These are phyloP conservation scores for Macrophomina phaseolina DNA, from an alignment of 2,329 filamentous ascomycete genomes.

Conservation along the genomic window DNA sequence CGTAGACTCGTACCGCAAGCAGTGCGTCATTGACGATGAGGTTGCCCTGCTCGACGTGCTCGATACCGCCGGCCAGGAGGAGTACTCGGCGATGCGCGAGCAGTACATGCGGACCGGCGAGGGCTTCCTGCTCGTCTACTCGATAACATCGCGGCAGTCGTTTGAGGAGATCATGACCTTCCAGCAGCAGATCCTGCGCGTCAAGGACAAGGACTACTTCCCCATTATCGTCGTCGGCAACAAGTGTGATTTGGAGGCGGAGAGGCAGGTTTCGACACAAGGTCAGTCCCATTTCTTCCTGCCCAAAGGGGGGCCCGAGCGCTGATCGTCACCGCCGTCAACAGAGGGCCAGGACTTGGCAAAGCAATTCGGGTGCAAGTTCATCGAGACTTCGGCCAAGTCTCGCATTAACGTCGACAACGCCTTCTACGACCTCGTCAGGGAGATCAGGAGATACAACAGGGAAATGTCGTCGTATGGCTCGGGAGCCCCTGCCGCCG, in stretches of 20 bases:
- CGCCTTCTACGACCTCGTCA: constrained; percentile 97
- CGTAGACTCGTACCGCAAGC: constrained; percentile 98
- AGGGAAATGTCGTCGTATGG: constrained; percentile 94
- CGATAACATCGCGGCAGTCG: constrained; percentile 94
- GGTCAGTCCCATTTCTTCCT: constrained; percentile 63
- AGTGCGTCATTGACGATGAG: constrained; percentile 98
- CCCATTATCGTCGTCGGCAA: constrained; percentile 99
- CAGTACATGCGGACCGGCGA: constrained; percentile 99
- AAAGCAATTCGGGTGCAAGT: constrained; percentile 90
- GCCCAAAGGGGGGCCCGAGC: constrained; percentile 26
- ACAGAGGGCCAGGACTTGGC: constrained; percentile 90
- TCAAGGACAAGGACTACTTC: constrained; percentile 99
- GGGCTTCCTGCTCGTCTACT: constrained; percentile 97
- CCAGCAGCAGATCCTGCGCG: constrained; percentile 96
- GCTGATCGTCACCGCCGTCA: constrained; percentile 22
- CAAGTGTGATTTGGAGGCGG: constrained; percentile 96
- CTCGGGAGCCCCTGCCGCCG: constrained; percentile 66
- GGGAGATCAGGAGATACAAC: constrained; percentile 98
- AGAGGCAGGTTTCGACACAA: constrained; percentile 89
- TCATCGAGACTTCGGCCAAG: constrained; percentile 99
- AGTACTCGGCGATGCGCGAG: constrained; percentile 99
- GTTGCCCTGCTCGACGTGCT: constrained; percentile 96
- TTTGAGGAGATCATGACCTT: constrained; percentile 99
- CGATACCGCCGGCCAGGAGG: constrained; percentile 97
- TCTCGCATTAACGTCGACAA: constrained; percentile 98